Evolutionary conservation across 2,329 filamentous ascomycete species (phyloP).

Genomic region (Alternaria triticina): DNA sequence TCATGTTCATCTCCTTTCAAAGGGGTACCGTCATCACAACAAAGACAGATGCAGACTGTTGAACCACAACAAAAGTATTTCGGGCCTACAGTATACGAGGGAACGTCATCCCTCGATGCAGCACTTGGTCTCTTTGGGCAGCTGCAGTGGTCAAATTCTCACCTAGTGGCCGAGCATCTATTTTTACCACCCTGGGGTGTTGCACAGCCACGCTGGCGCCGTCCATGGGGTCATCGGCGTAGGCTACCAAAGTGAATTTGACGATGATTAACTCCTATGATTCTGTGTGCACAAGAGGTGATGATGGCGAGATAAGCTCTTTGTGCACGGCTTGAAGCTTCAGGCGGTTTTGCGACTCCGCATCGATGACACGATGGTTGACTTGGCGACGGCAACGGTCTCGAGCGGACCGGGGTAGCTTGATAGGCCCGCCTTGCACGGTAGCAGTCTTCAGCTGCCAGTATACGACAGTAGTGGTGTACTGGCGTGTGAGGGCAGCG

Average conservation of each 20-base stretch:
- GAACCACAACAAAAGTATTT: neutral
- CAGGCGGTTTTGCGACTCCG: neutral
- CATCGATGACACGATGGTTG: neutral
- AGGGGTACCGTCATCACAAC: neutral
- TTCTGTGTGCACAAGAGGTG: neutral
- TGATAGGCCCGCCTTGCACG: constrained; percentile 24
- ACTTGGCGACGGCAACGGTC: constrained; percentile 10
- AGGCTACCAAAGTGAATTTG: neutral
- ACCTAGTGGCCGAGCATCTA: constrained; percentile 8
- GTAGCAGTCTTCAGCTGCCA: constrained; percentile 32
- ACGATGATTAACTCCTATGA: neutral
- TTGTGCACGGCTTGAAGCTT: neutral
- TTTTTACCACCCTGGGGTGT: constrained; percentile 3
- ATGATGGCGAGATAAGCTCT: neutral
- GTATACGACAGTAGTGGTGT: constrained; percentile 20
- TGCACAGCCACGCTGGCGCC: constrained; percentile 10
- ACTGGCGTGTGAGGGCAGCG: constrained; percentile 18
- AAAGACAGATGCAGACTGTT: neutral
- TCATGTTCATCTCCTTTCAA: neutral
- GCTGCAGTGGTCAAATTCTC: neutral
- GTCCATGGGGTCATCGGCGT: neutral
- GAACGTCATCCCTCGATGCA: constrained; percentile 1
- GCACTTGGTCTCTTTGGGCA: constrained; percentile 2
- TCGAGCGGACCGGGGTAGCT: constrained; percentile 11
- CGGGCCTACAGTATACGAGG: neutral